phyloP scores from a whole-genome alignment of 148 eudicot genomes.

The Salicornia ramosissima region DNA sequence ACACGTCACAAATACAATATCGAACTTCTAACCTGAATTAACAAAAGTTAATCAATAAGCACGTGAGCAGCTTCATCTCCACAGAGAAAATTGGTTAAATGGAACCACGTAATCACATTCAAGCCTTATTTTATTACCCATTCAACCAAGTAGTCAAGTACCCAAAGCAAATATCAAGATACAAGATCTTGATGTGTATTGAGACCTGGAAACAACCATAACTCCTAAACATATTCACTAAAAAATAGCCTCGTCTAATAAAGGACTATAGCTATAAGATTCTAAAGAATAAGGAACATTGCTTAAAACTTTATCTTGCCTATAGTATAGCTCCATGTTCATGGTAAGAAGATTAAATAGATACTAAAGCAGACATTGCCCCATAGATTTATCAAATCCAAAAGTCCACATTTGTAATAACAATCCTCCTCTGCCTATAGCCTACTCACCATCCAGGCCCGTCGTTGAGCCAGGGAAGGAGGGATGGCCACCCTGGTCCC shows the following conservation, averaged over 20 bases:
- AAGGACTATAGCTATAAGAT: not conserved
- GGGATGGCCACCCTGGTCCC: no score
- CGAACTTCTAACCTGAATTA: constrained; percentile 18
- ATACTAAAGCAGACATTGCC: no score
- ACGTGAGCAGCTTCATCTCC: not conserved
- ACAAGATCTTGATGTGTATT: not conserved
- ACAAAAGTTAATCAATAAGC: not conserved
- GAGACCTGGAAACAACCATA: no score
- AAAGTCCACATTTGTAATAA: no score
- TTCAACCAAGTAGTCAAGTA: not conserved
- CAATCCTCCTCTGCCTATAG: no score
- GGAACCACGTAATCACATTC: not conserved
- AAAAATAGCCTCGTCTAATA: not conserved
- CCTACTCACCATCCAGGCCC: no score
- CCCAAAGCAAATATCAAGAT: not conserved
- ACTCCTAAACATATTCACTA: no score
- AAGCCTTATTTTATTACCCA: not conserved
- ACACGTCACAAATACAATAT: not conserved
- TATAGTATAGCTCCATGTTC: no score
- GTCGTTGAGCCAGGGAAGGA: no score
- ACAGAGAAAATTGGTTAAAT: not conserved
- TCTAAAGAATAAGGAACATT: not conserved
- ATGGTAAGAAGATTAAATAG: no score
- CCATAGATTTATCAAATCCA: no score
- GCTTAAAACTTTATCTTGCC: not conserved